phyloP scores from a whole-genome alignment of 805 yeast genomes.

The Starmerella kuoi region DNA sequence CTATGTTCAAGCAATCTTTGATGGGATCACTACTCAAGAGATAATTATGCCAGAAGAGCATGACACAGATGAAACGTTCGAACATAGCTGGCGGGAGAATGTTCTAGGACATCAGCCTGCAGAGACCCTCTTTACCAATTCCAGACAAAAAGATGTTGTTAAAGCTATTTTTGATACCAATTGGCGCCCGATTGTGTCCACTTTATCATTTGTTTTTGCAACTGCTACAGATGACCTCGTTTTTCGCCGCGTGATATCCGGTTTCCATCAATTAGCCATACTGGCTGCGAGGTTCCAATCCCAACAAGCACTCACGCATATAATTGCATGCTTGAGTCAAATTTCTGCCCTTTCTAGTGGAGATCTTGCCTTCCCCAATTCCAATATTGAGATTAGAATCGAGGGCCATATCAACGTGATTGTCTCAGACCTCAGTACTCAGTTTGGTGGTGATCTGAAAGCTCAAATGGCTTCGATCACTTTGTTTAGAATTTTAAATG shows the following conservation, averaged over 20 bases:
- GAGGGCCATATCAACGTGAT: conserved; percentile 44
- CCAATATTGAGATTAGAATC: conserved; percentile 30
- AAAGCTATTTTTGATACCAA: conserved; percentile 52
- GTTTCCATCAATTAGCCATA: conserved; percentile 71
- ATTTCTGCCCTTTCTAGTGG: conserved; percentile 52
- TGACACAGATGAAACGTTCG: conserved; percentile 85
- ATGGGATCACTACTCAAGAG: conserved; percentile 70
- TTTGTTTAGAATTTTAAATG: conserved; percentile 60
- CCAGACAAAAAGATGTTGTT: conserved; percentile 41
- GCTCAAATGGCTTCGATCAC: conserved; percentile 85
- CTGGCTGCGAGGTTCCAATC: conserved; percentile 58
- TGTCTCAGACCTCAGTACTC: conserved; percentile 69
- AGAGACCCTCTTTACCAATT: conserved; percentile 20
- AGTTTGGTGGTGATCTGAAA: conserved; percentile 80
- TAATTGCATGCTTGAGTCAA: conserved; percentile 54
- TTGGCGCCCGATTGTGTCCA: conserved; percentile 54
- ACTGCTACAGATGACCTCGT: conserved; percentile 86
- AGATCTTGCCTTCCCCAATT: conserved; percentile 25
- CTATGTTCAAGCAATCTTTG: conserved; percentile 70
- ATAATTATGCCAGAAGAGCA: conserved; percentile 98
- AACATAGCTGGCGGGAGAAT: conserved; percentile 43
- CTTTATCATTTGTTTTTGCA: conserved; percentile 66
- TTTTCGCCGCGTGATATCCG: conserved; percentile 73
- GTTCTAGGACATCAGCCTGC: conserved; percentile 21
- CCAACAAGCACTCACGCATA: conserved; percentile 45